Base-by-base conservation (phyloP, 345 rosid species). In the Lepidium africanum region DNA sequence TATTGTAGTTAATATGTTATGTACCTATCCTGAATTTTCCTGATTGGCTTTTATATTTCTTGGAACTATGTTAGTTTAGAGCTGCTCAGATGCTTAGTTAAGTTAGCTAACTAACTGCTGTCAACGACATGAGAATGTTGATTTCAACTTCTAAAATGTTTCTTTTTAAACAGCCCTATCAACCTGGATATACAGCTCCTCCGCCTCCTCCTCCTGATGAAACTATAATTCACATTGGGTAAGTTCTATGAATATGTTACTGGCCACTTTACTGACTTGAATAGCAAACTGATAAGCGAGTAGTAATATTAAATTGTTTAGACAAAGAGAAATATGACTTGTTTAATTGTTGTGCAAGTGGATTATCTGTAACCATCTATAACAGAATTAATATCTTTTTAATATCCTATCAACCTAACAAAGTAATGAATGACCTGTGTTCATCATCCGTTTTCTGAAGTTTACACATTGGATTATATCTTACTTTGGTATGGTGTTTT, bases 141-240 rank as follows among this genome's bases (percentile, higher is more conserved):
- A 42, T 52, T 42, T 10, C 74, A 41, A 23, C 15, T 54, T 54
- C 2, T 63, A 71, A 62, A n/a, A 54, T 0, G 4, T 32, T 15
- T 0, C 16, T 11, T 8, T 9, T 10, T 16, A 6, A 69, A 33
- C 83, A 94, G 97, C 79, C 90, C 53, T 94, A 94, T 67, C 96
- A 89, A 54, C 77, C 87, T 50, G 99, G 96, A 48, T 94, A 94
- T 72, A 91, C 90, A 46, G 86, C 91, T 14, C 93, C 97, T 8
- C 86, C 92, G 1, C 86, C 75, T 59, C 81, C 78, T 42, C 86
- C 85, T 19, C 60, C 87, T 3, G 95, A 83, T 57, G 96, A 87
- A 47, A 74, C 92, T 60, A 71, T 86, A 53, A 87, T 91, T 69
- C 95, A 94, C 69, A 79, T 94, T 50, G 86, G 97, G 97, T 85